Percentiles rank a stretch among this genome's conserved stretches.
These are phyloP conservation scores for Syzygium aqueum DNA, from an alignment of 345 rosid species.

Conservation along the genomic window DNA sequence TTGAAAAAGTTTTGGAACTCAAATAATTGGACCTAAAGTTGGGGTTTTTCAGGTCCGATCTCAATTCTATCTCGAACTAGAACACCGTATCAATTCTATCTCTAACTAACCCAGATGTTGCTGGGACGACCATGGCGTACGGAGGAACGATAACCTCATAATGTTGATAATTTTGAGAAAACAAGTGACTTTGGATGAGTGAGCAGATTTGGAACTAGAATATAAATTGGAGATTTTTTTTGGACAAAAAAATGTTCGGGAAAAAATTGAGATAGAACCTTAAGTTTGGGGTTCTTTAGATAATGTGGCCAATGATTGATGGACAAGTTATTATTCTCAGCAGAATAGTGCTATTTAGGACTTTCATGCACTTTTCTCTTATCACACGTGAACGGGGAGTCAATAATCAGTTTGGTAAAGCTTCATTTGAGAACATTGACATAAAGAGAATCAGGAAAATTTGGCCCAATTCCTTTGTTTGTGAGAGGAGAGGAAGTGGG, in stretches of 20 bases:
- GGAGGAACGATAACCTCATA: background rate
- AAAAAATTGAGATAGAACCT: background rate
- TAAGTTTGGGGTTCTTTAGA: background rate
- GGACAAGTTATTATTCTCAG: background rate
- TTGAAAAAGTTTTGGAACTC: background rate
- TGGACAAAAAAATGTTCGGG: background rate
- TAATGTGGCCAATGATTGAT: background rate
- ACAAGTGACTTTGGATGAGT: background rate
- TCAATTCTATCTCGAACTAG: no score
- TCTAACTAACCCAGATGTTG: no score
- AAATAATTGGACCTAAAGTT: background rate
- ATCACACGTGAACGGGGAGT: background rate
- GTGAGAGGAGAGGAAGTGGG: background rate
- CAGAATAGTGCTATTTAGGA: background rate
- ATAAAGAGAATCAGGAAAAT: background rate
- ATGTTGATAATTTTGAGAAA: background rate
- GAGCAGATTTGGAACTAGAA: background rate
- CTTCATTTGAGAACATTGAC: background rate
- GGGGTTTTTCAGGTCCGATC: no score
- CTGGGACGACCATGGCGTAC: no score
- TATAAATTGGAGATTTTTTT: background rate
- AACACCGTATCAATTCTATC: no score
- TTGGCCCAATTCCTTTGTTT: background rate
- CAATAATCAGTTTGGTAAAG: background rate
- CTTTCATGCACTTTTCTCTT: background rate